phyloP scores from a whole-genome alignment of 805 yeast genomes.

The Barnettozyma sp. region DNA sequence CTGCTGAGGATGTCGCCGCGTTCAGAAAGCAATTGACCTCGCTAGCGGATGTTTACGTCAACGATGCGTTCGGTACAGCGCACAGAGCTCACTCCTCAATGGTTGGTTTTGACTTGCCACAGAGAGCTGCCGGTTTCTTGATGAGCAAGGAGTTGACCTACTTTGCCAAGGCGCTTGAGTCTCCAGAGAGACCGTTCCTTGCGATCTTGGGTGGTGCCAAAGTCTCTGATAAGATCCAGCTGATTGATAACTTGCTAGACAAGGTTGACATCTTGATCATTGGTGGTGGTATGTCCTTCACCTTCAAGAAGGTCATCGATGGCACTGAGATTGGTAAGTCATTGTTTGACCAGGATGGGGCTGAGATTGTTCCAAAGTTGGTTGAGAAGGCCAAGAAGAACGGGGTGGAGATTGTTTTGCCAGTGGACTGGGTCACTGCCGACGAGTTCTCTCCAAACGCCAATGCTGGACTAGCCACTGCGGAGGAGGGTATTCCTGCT shows the following conservation, averaged over 20 bases:
- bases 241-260: slow-evolving; percentile 93
- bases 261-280: slow-evolving; percentile 91
- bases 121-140: slow-evolving; percentile 98
- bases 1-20: slow-evolving; percentile 69
- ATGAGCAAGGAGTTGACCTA: slow-evolving; percentile 95
- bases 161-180: slow-evolving; percentile 97
- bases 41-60: slow-evolving; percentile 93
- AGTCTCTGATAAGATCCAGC: slow-evolving; percentile 97
- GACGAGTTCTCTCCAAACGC: slow-evolving; percentile 94
- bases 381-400: slow-evolving; percentile 95
- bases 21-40: slow-evolving; percentile 89
- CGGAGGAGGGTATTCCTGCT: slow-evolving; percentile 89
- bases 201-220: slow-evolving; percentile 99
- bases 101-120: slow-evolving; percentile 94
- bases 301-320: slow-evolving; percentile 91
- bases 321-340: slow-evolving; percentile 87
- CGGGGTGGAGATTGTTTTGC: slow-evolving; percentile 88
- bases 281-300: slow-evolving; percentile 99
- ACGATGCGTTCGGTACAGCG: slow-evolving; percentile 99
- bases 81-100: slow-evolving; percentile 99
- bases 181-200: slow-evolving; percentile 96
- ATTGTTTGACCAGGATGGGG: slow-evolving; percentile 87
- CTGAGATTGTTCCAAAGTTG: slow-evolving; percentile 88
- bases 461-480: slow-evolving; percentile 73
- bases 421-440: slow-evolving; percentile 94